A percentile compares a stretch with the other conserved stretches of the same genome.
These are phyloP conservation scores for Bifiguratus adelaidae DNA, from an alignment of 192 early-diverging fungal species.

Conservation along the genomic window DNA sequence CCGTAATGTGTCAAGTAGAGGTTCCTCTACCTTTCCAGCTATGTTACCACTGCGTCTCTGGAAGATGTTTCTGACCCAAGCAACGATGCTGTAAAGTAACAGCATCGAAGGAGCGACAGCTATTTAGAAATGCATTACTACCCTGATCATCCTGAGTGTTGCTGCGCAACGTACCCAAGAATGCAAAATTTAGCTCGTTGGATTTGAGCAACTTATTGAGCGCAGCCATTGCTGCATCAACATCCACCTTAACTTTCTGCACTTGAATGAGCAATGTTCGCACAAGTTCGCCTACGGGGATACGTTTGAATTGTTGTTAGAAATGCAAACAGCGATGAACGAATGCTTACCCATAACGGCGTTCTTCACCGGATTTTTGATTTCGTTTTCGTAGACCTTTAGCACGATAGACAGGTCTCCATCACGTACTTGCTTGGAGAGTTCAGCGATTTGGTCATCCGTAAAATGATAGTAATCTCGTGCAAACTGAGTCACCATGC, in stretches of 20 bases:
- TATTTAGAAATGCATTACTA: neutral
- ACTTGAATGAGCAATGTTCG: slow-evolving; percentile 70
- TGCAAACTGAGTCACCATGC: slow-evolving; percentile 84
- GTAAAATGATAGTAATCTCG: slow-evolving; percentile 29
- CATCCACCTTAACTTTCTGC: slow-evolving; percentile 93
- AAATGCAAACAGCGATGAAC: neutral
- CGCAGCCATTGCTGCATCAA: slow-evolving; percentile 83
- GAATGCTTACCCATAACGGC: neutral
- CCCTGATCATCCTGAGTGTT: neutral
- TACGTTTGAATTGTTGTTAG: too few species aligned
- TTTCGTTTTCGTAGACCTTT: slow-evolving; percentile 63
- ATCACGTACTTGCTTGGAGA: slow-evolving; percentile 47
- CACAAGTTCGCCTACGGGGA: slow-evolving; percentile 45
- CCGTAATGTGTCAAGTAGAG: slow-evolving; percentile 15
- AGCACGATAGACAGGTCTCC: slow-evolving; percentile 81
- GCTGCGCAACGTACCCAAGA: slow-evolving; percentile 39
- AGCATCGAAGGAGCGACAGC: slow-evolving; percentile 29
- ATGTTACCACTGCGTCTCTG: slow-evolving; percentile 5
- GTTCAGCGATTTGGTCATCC: slow-evolving; percentile 29
- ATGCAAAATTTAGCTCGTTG: slow-evolving; percentile 93
- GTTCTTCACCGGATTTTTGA: slow-evolving; percentile 27
- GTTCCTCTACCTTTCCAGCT: slow-evolving; percentile 5
- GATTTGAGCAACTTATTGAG: slow-evolving; percentile 86
- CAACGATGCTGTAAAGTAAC: slow-evolving; percentile 12
- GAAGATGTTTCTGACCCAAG: slow-evolving; percentile 8